These are phyloP conservation scores for Xylariaceae sp. DNA, from an alignment of 2,329 filamentous ascomycete species.

Conservation along the genomic window DNA sequence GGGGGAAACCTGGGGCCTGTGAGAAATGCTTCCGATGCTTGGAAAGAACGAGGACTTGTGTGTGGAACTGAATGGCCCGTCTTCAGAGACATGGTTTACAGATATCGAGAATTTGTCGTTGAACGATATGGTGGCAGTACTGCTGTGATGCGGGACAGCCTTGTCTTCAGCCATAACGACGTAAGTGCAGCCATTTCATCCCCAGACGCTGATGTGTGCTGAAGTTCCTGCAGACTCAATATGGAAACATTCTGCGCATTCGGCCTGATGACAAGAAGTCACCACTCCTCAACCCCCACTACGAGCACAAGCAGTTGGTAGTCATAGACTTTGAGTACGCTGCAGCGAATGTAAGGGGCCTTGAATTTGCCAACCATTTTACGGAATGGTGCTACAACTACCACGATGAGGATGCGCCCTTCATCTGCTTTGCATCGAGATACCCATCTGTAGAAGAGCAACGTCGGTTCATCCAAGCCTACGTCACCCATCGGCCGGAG, in stretches of 20 bases:
- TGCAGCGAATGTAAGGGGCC: conserved; percentile 76
- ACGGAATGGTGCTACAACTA: conserved; percentile 99
- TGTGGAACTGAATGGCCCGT: conserved; percentile 79
- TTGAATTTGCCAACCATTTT: conserved; percentile 98
- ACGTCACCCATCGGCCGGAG: conserved; percentile 75
- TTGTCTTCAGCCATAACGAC: conserved; percentile 98
- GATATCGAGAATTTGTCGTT: conserved; percentile 72
- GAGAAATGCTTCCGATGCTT: conserved; percentile 38
- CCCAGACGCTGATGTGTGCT: background rate
- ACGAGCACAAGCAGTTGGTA: conserved; percentile 91
- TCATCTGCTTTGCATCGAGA: conserved; percentile 60
- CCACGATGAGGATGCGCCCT: conserved; percentile 64
- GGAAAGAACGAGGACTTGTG: conserved; percentile 69
- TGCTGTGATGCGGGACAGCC: conserved; percentile 62
- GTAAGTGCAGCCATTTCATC: conserved; percentile 45
- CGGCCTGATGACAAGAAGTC: conserved; percentile 68
- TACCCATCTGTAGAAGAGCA: conserved; percentile 84
- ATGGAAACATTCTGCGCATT: conserved; percentile 88
- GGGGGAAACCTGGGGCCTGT: conserved; percentile 30
- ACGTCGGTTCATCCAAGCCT: conserved; percentile 77
- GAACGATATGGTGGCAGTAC: conserved; percentile 61
- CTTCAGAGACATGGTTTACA: conserved; percentile 71
- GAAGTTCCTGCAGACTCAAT: conserved; percentile 71
- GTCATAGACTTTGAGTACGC: conserved; percentile 99
- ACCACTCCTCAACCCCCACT: conserved; percentile 80